Base-by-base conservation (phyloP, 371 early-diverging fungal genomes). In the Mortierella sp. region DNA sequence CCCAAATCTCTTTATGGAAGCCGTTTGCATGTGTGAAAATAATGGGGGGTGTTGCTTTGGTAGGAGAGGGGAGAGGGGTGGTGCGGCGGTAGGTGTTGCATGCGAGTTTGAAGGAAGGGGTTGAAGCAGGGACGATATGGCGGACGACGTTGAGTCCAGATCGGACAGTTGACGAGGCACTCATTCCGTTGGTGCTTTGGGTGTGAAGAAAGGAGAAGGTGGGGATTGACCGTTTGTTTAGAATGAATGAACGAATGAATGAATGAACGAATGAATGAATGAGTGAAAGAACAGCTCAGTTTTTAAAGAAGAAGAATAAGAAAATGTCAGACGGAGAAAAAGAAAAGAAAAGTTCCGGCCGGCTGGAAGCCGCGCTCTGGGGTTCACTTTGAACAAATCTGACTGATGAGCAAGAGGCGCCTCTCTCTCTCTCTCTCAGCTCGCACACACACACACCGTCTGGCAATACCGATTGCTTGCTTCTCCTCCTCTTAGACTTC, bases 21-120 rank as follows among this genome's bases (percentile, higher is more conserved):
- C 86, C 86, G 44, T 85, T 85, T 11, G 86, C 86, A 72, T 85
- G 86, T 16, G 86, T 72, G 29, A 85, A 85, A 60, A 85, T 60
- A 44, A 77, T 71, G 6, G 82, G 79, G 0, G 79, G 82, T 1
- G 56, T 56, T 1, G 78, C 14, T 18, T 1, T n/a, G 29, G 35
- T 48, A 29, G 71, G 18, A 70, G 12, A 27, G 29, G 58, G 12
- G 32, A 35, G 44, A 27, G 75, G 41, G 18, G 75, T 44, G 27
- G 71, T 60, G 46, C 55, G 79, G 11, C 65, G 76, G 75, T 85
- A 85, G 77, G 74, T 56, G 71, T 85, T 85, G 70, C 86, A 82
- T 35, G 86, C 79, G 21, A 84, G 54, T 41, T 24, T 46, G 74
- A 79, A 82, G 16, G 78, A 65, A 21, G 86, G 80, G 8, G 82